These are phyloP conservation scores for Rhynchospora pubera DNA, from an alignment of 176 grass and related monocot genomes.

Conservation along the genomic window DNA sequence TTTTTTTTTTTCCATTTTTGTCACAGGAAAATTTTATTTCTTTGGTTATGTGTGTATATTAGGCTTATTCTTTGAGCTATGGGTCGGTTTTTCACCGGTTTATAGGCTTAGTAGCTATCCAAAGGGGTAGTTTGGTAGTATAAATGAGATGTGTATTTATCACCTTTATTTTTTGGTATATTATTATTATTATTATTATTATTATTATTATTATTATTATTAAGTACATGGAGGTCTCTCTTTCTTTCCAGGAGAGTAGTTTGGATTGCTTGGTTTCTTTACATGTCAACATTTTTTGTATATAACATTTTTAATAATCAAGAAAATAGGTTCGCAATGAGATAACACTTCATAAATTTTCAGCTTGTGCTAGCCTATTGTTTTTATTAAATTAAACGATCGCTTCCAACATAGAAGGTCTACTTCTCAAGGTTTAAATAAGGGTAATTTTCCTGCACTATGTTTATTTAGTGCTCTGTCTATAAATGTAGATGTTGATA, in stretches of 20 bases:
- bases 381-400: not conserved
- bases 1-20: slow-evolving; percentile 36
- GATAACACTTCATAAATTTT: not conserved
- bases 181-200: too few relatives aligned
- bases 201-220: too few relatives aligned
- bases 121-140: slow-evolving; percentile 62
- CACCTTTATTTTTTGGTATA: slow-evolving; percentile 42
- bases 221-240: slow-evolving; percentile 37
- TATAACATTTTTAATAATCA: not conserved
- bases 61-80: slow-evolving; percentile 74
- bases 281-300: not conserved
- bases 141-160: slow-evolving; percentile 48
- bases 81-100: slow-evolving; percentile 40
- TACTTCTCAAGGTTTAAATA: too few relatives aligned
- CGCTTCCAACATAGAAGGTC: too few relatives aligned
- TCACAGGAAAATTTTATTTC: slow-evolving; percentile 40
- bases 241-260: not conserved
- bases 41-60: slow-evolving; percentile 43
- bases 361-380: not conserved
- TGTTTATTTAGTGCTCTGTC: too few relatives aligned
- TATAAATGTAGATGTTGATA: too few relatives aligned
- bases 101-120: slow-evolving; percentile 46
- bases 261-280: not conserved
- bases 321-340: not conserved
- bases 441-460: too few relatives aligned